Evolutionary conservation across 768 basidiomycete genomes (phyloP).

Genomic region (Lyophyllum atratum): DNA sequence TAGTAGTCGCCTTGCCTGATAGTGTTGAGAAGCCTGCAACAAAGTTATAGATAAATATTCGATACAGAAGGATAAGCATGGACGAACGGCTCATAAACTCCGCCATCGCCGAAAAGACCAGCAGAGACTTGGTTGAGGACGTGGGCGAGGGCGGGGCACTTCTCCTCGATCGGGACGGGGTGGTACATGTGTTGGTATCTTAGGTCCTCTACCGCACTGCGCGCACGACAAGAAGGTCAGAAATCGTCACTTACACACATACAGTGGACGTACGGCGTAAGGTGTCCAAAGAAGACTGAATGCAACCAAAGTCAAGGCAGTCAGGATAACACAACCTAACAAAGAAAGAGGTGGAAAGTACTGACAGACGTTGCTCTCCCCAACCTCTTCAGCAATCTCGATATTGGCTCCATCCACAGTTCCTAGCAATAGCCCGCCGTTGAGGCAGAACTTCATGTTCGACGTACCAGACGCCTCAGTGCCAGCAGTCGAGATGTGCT

Average conservation of each 20-base stretch:
- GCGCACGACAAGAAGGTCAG: neutral
- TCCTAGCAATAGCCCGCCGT: slow-evolving; percentile 86
- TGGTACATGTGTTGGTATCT: slow-evolving; percentile 87
- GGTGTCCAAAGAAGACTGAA: slow-evolving; percentile 86
- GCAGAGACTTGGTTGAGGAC: slow-evolving; percentile 76
- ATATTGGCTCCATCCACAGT: slow-evolving; percentile 96
- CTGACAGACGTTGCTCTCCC: slow-evolving; percentile 89
- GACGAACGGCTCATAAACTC: slow-evolving; percentile 83
- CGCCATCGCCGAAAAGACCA: slow-evolving; percentile 79
- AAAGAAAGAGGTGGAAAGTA: slow-evolving; percentile 21
- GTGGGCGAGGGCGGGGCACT: slow-evolving; percentile 78
- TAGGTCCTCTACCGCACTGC: slow-evolving; percentile 77
- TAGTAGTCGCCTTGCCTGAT: slow-evolving; percentile 78
- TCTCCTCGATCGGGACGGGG: slow-evolving; percentile 76
- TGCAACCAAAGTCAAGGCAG: neutral
- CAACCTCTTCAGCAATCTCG: slow-evolving; percentile 94
- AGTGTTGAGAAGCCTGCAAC: slow-evolving; percentile 65
- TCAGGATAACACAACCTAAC: neutral
- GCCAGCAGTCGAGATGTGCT: slow-evolving; percentile 97
- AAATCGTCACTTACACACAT: neutral
- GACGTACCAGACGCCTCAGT: slow-evolving; percentile 86
- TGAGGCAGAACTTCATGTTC: slow-evolving; percentile 90
- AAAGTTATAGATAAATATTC: neutral
- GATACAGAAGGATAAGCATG: slow-evolving; percentile 14
- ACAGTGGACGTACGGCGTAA: slow-evolving; percentile 57